A percentile compares a stretch with the other conserved stretches of the same genome.
These are phyloP conservation scores for Podospora australis DNA, from an alignment of 495 filamentous ascomycete species.

Conservation along the genomic window DNA sequence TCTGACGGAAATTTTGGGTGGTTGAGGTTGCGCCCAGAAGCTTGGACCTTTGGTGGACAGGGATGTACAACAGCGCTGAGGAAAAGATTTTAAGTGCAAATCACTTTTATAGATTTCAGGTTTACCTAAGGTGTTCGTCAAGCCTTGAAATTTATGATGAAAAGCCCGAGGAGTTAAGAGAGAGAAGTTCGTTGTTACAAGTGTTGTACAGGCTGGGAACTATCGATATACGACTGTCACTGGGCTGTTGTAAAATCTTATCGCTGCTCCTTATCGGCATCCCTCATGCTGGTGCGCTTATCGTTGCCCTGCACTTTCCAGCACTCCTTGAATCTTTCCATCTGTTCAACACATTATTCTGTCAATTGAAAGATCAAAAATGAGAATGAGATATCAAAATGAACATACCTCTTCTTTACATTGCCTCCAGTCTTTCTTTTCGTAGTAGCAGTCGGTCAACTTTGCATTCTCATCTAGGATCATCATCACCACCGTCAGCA, in stretches of 20 bases:
- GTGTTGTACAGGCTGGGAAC: background rate
- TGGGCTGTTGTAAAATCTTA: background rate
- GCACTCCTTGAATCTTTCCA: conserved; percentile 86
- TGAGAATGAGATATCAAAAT: conserved; percentile 3
- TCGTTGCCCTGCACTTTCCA: conserved; percentile 92
- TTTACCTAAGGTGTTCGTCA: background rate
- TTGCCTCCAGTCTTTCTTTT: conserved; percentile 91
- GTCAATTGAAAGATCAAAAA: conserved; percentile 7
- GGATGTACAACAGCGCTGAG: background rate
- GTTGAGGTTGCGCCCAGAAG: background rate
- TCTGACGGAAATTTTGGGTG: background rate
- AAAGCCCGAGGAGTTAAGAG: background rate
- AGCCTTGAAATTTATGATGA: background rate
- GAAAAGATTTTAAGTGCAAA: background rate
- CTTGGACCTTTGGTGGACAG: conserved; percentile 13
- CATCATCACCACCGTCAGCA: conserved; percentile 5
- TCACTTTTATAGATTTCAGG: background rate
- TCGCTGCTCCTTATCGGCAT: conserved; percentile 34
- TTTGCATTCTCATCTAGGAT: conserved; percentile 84
- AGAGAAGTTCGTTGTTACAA: background rate
- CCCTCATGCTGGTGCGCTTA: conserved; percentile 68
- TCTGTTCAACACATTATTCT: conserved; percentile 45
- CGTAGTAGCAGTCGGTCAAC: conserved; percentile 91
- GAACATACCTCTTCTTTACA: conserved; percentile 80
- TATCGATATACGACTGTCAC: no score